Evolutionary conservation across 192 early-diverging fungal genomes (phyloP), one percentile per base, ranked within the genome.

Genomic region (Dimargaris xerosporica): DNA sequence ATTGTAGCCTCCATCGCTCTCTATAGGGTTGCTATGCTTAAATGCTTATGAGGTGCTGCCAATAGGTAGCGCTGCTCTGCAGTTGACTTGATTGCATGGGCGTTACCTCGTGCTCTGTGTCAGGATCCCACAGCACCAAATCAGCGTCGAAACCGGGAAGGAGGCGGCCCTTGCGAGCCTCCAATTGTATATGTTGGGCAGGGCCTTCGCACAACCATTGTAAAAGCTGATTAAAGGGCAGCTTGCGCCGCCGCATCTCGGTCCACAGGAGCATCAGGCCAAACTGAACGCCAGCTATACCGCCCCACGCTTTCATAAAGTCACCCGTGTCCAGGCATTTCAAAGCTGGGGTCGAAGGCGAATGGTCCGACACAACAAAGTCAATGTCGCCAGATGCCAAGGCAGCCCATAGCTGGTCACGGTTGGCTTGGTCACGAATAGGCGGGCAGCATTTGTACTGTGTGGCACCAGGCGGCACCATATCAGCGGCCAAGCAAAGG

Each of bases 361-460:
- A 90, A 65, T 90, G 88, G 62, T 90, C 88, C 28, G 84, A 86
- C 55, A 90, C 88, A 5, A 90, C 80, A 72, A 86, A 82, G 65
- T 88, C 88, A 62, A 90, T 90, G 30, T 80, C 79, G 34, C 88
- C 86, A 64, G 88, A 85, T 65, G 81, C 69, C 46, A 90, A 69
- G 25, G 83, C 88, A 60, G 76, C 75, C 88, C 88, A 90, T 48
- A 90, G 70, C 53, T 65, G 64, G 34, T 82, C 79, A 45, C 86
- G 73, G 73, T 90, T 90, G 56, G 66, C 65, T 39, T 80, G 66
- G 54, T 80, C 72, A 69, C 88, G 84, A 64, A 90, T 88, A 16
- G 88, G 88, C 59, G 88, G 88, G 68, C 88, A 90, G 71, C 88
- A 90, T 70, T 90, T 90, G 78, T 81, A 90, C 70, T 90, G 79